Base-by-base conservation (phyloP, 768 basidiomycete genomes). In the Ramaria sp. region DNA sequence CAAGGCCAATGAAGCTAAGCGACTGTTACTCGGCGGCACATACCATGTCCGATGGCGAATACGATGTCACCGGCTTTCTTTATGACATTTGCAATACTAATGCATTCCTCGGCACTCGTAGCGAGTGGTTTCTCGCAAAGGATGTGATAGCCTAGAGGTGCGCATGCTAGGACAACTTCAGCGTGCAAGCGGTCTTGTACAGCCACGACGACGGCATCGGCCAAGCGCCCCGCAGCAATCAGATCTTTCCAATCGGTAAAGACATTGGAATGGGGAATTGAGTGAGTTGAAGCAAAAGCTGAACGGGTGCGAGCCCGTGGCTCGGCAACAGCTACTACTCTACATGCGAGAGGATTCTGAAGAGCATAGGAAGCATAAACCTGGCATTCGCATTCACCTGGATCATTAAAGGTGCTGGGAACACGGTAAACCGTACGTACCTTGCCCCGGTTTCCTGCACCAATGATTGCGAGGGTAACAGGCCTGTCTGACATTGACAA, bases 61-160 rank as follows among this genome's bases (percentile, higher is more conserved):
- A 93, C 84, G 42, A 81, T 74, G 39, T 57, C 47, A 0, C 80
- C 80, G 2, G 84, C 78, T 34, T 81, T 76, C 68, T 80, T 82
- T 31, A 93, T 76, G 0, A 81, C 86, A 33, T 73, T 71, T 60
- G 88, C 82, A 75, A 93, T 92, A 66, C 73, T 75, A 50, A 93
- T 66, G 59, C 91, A 88, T 60, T 88, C 88, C 53, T 77, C 73
- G 38, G 86, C 63, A 53, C 68, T 79, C 4, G 87, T 91, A 0
- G 90, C 88, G 86, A 94, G 89, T 0, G 91, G 91, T 66, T 94
- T 94, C 76, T 94, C 91, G 68, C 91, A 93, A 20, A 94, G 75
- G 56, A 94, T 88, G 63, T 91, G 84, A 65, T 93, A 93, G 1
- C 89, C 88, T 64, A 89, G 88, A 42, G 74, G 76, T 0, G 84